These are phyloP conservation scores for Pseudogymnoascus sp. DNA, from an alignment of 2,329 filamentous ascomycete species.

Conservation along the genomic window DNA sequence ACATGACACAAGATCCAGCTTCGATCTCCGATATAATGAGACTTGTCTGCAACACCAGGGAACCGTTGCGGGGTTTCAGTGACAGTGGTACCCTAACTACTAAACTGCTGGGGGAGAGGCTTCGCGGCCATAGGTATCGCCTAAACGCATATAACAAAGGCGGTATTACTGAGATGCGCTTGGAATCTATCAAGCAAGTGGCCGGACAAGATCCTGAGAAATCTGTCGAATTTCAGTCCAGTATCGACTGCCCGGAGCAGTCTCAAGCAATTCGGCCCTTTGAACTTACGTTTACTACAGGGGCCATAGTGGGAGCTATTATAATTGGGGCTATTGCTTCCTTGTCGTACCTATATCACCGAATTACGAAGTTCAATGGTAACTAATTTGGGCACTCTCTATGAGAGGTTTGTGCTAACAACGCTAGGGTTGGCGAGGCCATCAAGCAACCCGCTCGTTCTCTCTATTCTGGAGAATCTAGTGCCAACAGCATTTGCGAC, in stretches of 20 bases:
- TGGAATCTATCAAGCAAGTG: neutral
- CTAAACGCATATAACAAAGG: neutral
- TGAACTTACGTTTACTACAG: slow-evolving; percentile 15
- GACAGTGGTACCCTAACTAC: slow-evolving; percentile 9
- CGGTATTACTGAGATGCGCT: neutral
- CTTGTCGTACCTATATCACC: slow-evolving; percentile 12
- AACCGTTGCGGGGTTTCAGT: neutral
- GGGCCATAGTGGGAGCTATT: neutral
- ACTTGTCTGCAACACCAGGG: slow-evolving; percentile 13
- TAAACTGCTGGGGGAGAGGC: neutral
- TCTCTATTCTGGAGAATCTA: slow-evolving; percentile 38
- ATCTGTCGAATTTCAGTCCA: neutral
- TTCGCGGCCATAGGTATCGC: neutral
- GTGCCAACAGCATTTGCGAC: slow-evolving; percentile 48
- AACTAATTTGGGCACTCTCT: neutral
- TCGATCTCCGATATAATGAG: slow-evolving; percentile 23
- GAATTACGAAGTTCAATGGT: slow-evolving; percentile 15
- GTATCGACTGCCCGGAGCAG: neutral
- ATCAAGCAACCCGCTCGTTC: slow-evolving; percentile 19
- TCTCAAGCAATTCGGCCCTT: slow-evolving; percentile 13
- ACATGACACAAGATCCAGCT: slow-evolving; percentile 22
- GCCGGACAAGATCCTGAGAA: neutral
- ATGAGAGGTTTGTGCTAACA: neutral
- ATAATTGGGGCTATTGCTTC: slow-evolving; percentile 8
- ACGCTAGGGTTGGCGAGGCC: slow-evolving; percentile 16